phyloP scores from a whole-genome alignment of 2,329 filamentous ascomycete genomes.

The Aspergillus piperis region DNA sequence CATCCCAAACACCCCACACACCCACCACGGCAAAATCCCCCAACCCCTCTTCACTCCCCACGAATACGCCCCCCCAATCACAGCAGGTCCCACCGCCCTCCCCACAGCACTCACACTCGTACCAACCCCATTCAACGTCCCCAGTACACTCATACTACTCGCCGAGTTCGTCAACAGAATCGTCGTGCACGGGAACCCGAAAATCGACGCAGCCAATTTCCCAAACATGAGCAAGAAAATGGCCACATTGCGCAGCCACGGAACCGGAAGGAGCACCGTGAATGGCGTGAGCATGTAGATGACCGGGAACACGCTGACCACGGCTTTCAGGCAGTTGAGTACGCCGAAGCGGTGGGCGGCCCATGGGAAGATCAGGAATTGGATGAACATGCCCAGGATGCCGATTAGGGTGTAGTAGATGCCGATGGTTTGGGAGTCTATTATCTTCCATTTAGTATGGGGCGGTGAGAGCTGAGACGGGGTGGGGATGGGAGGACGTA shows the following conservation, averaged over 20 bases:
- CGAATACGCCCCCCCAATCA: slow-evolving; percentile 71
- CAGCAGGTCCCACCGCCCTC: slow-evolving; percentile 73
- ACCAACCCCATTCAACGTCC: slow-evolving; percentile 87
- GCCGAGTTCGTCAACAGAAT: slow-evolving; percentile 91
- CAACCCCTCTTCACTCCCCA: slow-evolving; percentile 75
- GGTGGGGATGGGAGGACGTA: slow-evolving; percentile 17
- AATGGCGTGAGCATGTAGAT: slow-evolving; percentile 83
- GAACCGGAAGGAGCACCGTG: slow-evolving; percentile 62
- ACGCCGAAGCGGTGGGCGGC: slow-evolving; percentile 73
- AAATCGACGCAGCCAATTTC: slow-evolving; percentile 75
- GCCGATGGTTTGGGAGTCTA: slow-evolving; percentile 73
- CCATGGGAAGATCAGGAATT: slow-evolving; percentile 82
- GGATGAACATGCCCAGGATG: slow-evolving; percentile 73
- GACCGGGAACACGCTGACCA: slow-evolving; percentile 68
- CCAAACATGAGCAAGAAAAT: slow-evolving; percentile 69
- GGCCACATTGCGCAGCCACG: slow-evolving; percentile 55
- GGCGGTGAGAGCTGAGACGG: too few species aligned
- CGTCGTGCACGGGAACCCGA: slow-evolving; percentile 85
- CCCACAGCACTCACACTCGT: slow-evolving; percentile 81
- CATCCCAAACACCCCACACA: slow-evolving; percentile 64
- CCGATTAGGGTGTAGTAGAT: slow-evolving; percentile 84
- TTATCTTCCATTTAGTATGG: not conserved
- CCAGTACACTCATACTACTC: slow-evolving; percentile 71
- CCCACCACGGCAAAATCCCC: slow-evolving; percentile 75
- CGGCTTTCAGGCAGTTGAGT: slow-evolving; percentile 69